A percentile compares a stretch with the other conserved stretches of the same genome.
Conservation (phyloP, 164 flowering plant genomes). For the Houttuynia cordata region DNA sequence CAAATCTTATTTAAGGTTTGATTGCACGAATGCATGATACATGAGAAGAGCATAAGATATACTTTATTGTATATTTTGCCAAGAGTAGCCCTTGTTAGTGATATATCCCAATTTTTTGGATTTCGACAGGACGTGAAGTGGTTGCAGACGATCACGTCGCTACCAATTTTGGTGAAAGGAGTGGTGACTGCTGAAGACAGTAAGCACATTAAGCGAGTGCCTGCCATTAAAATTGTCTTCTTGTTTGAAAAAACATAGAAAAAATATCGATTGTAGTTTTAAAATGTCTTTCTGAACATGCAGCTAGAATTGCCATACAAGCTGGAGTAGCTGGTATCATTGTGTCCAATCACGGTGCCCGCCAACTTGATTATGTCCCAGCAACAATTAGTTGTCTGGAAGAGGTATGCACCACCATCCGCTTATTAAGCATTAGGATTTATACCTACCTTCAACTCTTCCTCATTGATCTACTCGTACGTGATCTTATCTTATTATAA, state of each 20-base stretch:
- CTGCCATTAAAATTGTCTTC: too few species aligned
- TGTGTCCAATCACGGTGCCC: constrained; percentile 96
- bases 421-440: constrained; percentile 1
- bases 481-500: not conserved
- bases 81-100: not conserved
- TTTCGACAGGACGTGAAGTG: constrained; percentile 72
- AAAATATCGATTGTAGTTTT: too few species aligned
- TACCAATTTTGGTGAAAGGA: constrained; percentile 92
- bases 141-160: constrained; percentile 73
- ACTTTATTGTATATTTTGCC: too few species aligned
- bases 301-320: constrained; percentile 67
- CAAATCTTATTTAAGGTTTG: too few species aligned
- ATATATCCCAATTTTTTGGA: constrained; percentile 1
- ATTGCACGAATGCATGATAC: too few species aligned
- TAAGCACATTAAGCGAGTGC: constrained; percentile 15
- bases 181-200: constrained; percentile 88
- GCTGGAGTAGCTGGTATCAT: constrained; percentile 85
- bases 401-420: constrained; percentile 38
- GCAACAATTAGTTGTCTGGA: constrained; percentile 74
- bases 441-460: too few species aligned
- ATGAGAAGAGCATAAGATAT: too few species aligned
- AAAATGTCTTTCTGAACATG: constrained; percentile 3
- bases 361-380: constrained; percentile 87
- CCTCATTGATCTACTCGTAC: too few species aligned
- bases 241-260: too few species aligned